Percentiles rank a stretch among this genome's conserved stretches.
These are phyloP conservation scores for Irineochytrium annulatum DNA, from an alignment of 192 early-diverging fungal genomes.

Conservation along the genomic window DNA sequence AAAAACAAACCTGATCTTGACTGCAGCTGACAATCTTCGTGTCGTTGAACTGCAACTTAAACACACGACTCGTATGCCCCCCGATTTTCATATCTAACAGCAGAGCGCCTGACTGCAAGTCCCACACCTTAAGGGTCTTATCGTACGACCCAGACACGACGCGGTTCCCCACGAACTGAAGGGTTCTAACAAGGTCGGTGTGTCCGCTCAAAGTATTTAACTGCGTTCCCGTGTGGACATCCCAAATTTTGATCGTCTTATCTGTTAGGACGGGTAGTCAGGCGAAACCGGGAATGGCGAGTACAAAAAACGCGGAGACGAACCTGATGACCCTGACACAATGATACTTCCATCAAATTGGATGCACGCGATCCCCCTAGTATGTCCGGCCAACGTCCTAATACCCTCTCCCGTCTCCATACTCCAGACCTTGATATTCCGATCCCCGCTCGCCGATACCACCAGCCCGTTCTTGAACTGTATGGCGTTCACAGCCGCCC, in stretches of 20 bases:
- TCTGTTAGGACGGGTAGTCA: constrained; percentile 39
- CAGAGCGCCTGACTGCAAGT: constrained; percentile 55
- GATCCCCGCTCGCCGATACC: constrained; percentile 54
- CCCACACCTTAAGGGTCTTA: constrained; percentile 85
- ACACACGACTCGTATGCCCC: constrained; percentile 51
- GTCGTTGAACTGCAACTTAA: constrained; percentile 77
- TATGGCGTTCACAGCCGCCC: constrained; percentile 81
- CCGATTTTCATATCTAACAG: constrained; percentile 24
- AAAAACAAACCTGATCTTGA: constrained; percentile 29
- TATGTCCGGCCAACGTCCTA: constrained; percentile 67
- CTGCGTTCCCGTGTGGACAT: constrained; percentile 51
- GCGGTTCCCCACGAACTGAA: constrained; percentile 59
- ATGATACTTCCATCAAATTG: constrained; percentile 83
- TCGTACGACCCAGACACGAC: constrained; percentile 90
- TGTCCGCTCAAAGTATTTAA: constrained; percentile 55
- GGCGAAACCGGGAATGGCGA: no score
- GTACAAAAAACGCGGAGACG: background rate
- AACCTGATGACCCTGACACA: constrained; percentile 73
- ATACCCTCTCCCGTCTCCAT: constrained; percentile 64
- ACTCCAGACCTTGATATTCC: constrained; percentile 82
- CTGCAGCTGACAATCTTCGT: constrained; percentile 77
- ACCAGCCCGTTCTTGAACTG: constrained; percentile 25
- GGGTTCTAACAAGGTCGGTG: constrained; percentile 65
- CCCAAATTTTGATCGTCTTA: constrained; percentile 75
- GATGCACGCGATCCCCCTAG: constrained; percentile 81